Conservation (phyloP, 2,329 filamentous ascomycete genomes). For the Neonectria coccinea region DNA sequence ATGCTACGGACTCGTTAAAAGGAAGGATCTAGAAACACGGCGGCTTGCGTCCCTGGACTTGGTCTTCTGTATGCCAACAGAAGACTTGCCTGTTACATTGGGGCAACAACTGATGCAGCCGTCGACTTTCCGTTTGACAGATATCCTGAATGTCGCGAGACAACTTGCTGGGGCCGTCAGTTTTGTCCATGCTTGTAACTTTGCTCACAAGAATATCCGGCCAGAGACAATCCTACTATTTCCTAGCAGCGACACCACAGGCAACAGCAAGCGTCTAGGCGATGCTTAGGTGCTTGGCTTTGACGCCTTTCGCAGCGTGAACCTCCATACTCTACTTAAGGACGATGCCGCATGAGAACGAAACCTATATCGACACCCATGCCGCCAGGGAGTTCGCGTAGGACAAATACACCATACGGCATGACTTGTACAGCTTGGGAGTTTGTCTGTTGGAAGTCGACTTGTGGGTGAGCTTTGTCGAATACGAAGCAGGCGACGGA, state of each 20-base stretch:
- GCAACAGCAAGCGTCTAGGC: neutral
- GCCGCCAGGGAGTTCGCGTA: constrained; percentile 56
- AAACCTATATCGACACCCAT: constrained; percentile 64
- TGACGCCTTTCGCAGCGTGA: constrained; percentile 29
- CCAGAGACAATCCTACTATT: constrained; percentile 56
- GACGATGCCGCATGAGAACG: constrained; percentile 46
- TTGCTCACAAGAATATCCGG: constrained; percentile 61
- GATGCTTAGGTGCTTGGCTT: constrained; percentile 24
- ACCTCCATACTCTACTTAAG: constrained; percentile 15
- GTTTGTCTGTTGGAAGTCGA: constrained; percentile 66
- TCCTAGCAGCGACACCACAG: constrained; percentile 2
- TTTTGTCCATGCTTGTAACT: constrained; percentile 58
- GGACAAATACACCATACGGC: constrained; percentile 61
- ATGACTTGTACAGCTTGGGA: constrained; percentile 68
- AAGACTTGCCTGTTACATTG: neutral
- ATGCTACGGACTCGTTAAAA: constrained; percentile 46
- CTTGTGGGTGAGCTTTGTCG: constrained; percentile 55
- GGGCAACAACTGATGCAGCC: constrained; percentile 5
- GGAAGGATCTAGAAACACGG: constrained; percentile 6
- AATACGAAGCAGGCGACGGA: constrained; percentile 25
- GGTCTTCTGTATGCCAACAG: constrained; percentile 20
- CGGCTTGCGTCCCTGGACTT: constrained; percentile 24
- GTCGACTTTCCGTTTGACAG: constrained; percentile 45
- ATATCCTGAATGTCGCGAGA: constrained; percentile 26
- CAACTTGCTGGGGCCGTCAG: constrained; percentile 37